phyloP scores from a whole-genome alignment of 176 grass and related monocot species.

The Aegilops bicornis region DNA sequence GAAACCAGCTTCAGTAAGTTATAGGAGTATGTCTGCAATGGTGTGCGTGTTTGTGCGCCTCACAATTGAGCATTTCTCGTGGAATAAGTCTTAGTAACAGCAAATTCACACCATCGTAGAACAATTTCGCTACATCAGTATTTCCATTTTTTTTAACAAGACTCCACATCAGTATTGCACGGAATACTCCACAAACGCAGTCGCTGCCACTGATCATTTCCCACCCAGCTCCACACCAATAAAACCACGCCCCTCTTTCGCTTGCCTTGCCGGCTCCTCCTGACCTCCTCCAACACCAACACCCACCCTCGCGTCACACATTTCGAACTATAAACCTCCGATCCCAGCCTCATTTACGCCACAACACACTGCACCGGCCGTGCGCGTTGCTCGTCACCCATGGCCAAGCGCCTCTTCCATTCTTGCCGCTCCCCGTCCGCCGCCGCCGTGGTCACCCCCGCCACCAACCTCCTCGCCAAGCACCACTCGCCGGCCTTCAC shows the following conservation, averaged over 20 bases:
- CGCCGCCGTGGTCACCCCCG: conserved; percentile 29
- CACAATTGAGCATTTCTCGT: too few relatives aligned
- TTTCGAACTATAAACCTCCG: conserved; percentile 18
- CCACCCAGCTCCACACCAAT: neutral
- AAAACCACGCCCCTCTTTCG: neutral
- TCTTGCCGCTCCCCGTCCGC: conserved; percentile 51
- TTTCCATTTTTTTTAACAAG: too few relatives aligned
- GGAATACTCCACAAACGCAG: too few relatives aligned
- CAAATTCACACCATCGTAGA: too few relatives aligned
- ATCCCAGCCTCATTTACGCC: conserved; percentile 7
- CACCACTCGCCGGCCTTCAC: neutral
- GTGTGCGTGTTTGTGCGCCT: too few relatives aligned
- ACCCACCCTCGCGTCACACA: neutral
- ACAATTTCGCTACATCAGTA: too few relatives aligned
- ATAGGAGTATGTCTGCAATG: too few relatives aligned
- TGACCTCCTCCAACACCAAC: neutral
- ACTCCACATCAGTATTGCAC: too few relatives aligned
- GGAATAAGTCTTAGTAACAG: too few relatives aligned
- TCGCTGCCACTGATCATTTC: conserved; percentile 7
- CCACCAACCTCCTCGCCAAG: conserved; percentile 3
- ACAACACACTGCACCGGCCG: neutral
- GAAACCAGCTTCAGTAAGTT: too few relatives aligned
- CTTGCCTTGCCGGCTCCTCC: neutral
- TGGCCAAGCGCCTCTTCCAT: conserved; percentile 80
- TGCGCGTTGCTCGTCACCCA: neutral